Conservation (phyloP, 768 basidiomycete species). For the Dictyophora rubrovolvata region DNA sequence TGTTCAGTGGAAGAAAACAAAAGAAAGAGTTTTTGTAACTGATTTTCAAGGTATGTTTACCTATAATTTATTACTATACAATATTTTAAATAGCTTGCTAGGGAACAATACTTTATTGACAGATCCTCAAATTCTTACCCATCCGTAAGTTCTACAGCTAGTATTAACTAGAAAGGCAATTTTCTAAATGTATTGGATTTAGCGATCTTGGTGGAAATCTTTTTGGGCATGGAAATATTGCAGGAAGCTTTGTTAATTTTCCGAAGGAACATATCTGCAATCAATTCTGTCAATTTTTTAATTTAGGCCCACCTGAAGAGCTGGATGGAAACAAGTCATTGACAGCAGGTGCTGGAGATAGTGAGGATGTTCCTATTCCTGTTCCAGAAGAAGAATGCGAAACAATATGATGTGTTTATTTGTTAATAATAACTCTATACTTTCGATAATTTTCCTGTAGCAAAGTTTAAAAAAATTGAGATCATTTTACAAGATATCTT, state of each 20-base stretch:
- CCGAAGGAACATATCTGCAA: not conserved
- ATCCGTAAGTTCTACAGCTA: not conserved
- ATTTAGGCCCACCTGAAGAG: not conserved
- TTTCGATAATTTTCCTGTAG: too few relatives aligned
- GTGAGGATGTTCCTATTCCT: too few relatives aligned
- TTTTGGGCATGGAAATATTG: not conserved
- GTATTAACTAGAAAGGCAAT: not conserved
- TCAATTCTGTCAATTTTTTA: not conserved
- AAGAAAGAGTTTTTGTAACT: not conserved
- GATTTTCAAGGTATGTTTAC: not conserved
- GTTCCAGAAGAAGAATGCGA: too few relatives aligned
- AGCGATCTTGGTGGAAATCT: not conserved
- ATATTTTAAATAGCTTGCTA: not conserved
- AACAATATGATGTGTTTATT: too few relatives aligned
- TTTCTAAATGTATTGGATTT: not conserved
- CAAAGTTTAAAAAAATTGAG: too few relatives aligned
- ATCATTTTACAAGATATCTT: too few relatives aligned
- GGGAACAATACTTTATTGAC: not conserved
- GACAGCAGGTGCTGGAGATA: too few relatives aligned
- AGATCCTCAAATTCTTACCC: not conserved
- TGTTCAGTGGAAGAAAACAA: not conserved
- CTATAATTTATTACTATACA: not conserved
- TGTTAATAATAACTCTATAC: too few relatives aligned
- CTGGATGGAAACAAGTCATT: not conserved
- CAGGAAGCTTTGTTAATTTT: not conserved